A percentile compares a stretch with the other conserved stretches of the same genome.
Evolutionary conservation across 805 yeast species (phyloP).

Genomic region (Candida rishiriensis): DNA sequence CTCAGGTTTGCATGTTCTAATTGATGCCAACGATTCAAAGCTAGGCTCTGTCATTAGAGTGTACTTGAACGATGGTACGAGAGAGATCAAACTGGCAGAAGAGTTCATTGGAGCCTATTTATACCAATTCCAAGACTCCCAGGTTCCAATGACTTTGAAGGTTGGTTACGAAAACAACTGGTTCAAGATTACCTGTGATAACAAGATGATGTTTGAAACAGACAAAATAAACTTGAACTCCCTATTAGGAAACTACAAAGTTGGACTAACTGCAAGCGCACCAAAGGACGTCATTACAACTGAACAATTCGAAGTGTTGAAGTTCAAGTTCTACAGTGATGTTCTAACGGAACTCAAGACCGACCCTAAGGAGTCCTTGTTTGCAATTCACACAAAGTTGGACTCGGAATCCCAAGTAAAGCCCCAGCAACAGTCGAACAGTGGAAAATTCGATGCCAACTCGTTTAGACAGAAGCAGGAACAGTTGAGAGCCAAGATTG

Average conservation of each 20-base stretch:
- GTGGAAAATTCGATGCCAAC: not conserved
- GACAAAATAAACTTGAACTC: constrained; percentile 44
- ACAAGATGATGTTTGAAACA: constrained; percentile 65
- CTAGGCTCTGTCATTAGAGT: constrained; percentile 52
- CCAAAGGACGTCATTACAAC: constrained; percentile 30
- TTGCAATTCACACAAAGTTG: constrained; percentile 21
- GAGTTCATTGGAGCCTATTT: constrained; percentile 30
- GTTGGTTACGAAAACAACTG: constrained; percentile 46
- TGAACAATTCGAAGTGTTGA: constrained; percentile 64
- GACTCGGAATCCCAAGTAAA: constrained; percentile 27
- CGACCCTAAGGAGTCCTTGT: constrained; percentile 21
- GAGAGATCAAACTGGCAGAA: constrained; percentile 22
- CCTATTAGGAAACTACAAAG: constrained; percentile 31
- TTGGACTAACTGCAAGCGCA: constrained; percentile 53
- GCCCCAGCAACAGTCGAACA: constrained; percentile 26
- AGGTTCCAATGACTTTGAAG: constrained; percentile 68
- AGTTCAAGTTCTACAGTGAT: constrained; percentile 50
- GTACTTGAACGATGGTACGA: constrained; percentile 55
- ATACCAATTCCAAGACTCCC: constrained; percentile 54
- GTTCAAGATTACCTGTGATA: constrained; percentile 65
- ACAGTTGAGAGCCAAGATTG: constrained; percentile 13
- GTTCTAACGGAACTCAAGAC: constrained; percentile 29
- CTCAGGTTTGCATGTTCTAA: constrained; percentile 60
- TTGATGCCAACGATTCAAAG: constrained; percentile 45
- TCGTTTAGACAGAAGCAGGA: constrained; percentile 8